Percentiles rank a stretch among this genome's conserved stretches.
phyloP scores from a whole-genome alignment of 495 filamentous ascomycete genomes.

The Penicillium bialowiezense region DNA sequence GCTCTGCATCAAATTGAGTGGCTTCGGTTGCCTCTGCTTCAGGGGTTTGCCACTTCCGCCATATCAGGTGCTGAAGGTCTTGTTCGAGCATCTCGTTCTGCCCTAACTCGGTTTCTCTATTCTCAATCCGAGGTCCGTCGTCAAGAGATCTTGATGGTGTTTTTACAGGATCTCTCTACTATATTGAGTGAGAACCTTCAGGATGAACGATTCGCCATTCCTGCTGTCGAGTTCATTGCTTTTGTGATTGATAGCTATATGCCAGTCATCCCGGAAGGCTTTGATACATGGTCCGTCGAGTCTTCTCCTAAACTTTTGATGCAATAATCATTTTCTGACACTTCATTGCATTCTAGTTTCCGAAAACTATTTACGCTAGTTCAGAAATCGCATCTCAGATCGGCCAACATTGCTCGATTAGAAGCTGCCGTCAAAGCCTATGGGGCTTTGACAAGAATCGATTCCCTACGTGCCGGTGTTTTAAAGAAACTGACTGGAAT shows the following conservation, averaged over 20 bases:
- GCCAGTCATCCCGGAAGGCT: slow-evolving; percentile 8
- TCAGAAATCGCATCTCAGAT: slow-evolving; percentile 80
- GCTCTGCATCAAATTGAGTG: slow-evolving; percentile 34
- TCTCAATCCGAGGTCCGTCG: slow-evolving; percentile 35
- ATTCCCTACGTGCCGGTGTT: slow-evolving; percentile 39
- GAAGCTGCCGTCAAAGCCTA: slow-evolving; percentile 78
- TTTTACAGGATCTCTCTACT: slow-evolving; percentile 41
- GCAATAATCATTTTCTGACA: background rate
- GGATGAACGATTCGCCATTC: slow-evolving; percentile 70
- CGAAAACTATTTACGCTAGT: slow-evolving; percentile 62
- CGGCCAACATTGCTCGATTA: slow-evolving; percentile 71
- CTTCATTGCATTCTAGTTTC: slow-evolving; percentile 31
- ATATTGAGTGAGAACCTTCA: slow-evolving; percentile 45
- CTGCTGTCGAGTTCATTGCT: slow-evolving; percentile 69
- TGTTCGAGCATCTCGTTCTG: slow-evolving; percentile 68
- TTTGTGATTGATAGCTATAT: slow-evolving; percentile 62
- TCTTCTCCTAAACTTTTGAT: too few species aligned
- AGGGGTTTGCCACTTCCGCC: slow-evolving; percentile 78
- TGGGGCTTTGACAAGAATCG: slow-evolving; percentile 53
- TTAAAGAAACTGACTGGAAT: slow-evolving; percentile 55
- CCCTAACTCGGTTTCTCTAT: slow-evolving; percentile 53
- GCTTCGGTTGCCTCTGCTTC: slow-evolving; percentile 52
- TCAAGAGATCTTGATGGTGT: slow-evolving; percentile 22
- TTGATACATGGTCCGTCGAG: slow-evolving; percentile 20
- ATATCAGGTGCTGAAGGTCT: slow-evolving; percentile 81